phyloP scores from a whole-genome alignment of 2,329 filamentous ascomycete species.

The Exserohilum turcica region DNA sequence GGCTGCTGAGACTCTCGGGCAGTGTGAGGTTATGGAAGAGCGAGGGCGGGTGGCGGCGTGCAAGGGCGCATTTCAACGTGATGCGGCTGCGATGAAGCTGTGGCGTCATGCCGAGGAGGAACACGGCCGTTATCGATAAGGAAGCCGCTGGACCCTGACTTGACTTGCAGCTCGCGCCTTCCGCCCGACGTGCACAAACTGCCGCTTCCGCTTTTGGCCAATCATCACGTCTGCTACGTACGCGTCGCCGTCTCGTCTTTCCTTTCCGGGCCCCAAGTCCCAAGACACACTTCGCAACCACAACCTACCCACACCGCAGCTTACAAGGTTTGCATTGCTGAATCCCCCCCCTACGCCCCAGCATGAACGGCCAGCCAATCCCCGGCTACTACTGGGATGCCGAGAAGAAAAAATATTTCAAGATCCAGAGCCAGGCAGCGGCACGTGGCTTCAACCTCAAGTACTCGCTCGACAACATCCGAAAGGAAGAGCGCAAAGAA shows the following conservation, averaged over 20 bases:
- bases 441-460: constrained; percentile 43
- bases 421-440: constrained; percentile 47
- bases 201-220: constrained; percentile 1
- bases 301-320: not conserved
- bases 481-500: constrained; percentile 41
- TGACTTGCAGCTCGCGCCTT: too few species aligned
- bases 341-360: not conserved
- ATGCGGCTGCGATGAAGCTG: constrained; percentile 22
- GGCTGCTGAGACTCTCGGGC: constrained; percentile 2
- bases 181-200: not conserved
- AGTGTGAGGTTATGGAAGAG: not conserved
- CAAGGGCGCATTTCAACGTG: constrained; percentile 9
- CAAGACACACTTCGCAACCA: not conserved
- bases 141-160: constrained; percentile 19
- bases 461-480: constrained; percentile 51
- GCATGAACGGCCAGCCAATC: constrained; percentile 50
- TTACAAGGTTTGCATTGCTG: not conserved
- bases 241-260: not conserved
- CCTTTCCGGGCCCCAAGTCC: not conserved
- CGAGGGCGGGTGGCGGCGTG: constrained; percentile 19
- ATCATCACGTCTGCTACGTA: not conserved
- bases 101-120: constrained; percentile 35
- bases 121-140: constrained; percentile 27
- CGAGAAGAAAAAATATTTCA: constrained; percentile 58
- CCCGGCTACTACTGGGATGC: constrained; percentile 57